Evolutionary conservation across 306 rosid genomes (phyloP).

Genomic region (peach (Prunus persica)): DNA sequence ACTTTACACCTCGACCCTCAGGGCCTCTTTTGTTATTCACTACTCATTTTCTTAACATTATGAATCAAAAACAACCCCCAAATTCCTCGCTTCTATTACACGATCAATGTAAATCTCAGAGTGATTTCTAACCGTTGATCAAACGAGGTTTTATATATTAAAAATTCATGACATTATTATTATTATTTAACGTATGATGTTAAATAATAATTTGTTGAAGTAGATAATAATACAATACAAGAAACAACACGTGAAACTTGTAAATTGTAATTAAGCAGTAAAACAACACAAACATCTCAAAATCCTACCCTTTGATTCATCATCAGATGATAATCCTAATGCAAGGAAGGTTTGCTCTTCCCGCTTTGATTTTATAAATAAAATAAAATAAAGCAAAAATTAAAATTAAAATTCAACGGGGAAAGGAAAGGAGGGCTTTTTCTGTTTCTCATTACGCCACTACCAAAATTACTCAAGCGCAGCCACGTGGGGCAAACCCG

Average conservation of each 20-base stretch:
- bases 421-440: conserved; percentile 3
- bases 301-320: not conserved
- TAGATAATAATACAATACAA: not conserved
- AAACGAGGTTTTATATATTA: too few species aligned
- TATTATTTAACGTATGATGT: too few species aligned
- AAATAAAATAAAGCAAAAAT: too few species aligned
- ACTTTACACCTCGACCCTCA: not conserved
- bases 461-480: conserved; percentile 32
- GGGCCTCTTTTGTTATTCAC: not conserved
- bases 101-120: too few species aligned
- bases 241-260: not conserved
- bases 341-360: conserved; percentile 1
- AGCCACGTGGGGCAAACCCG: conserved; percentile 86
- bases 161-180: too few species aligned
- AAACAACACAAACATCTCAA: not conserved
- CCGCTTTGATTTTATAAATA: not conserved
- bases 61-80: not conserved
- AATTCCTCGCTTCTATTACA: too few species aligned
- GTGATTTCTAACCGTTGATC: too few species aligned
- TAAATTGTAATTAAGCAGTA: not conserved
- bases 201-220: not conserved
- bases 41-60: not conserved
- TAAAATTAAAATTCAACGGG: not conserved
- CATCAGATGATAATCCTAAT: not conserved
- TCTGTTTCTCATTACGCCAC: conserved; percentile 3